Base-by-base conservation (phyloP, 768 basidiomycete genomes). In the Xerocomus potaroensis region DNA sequence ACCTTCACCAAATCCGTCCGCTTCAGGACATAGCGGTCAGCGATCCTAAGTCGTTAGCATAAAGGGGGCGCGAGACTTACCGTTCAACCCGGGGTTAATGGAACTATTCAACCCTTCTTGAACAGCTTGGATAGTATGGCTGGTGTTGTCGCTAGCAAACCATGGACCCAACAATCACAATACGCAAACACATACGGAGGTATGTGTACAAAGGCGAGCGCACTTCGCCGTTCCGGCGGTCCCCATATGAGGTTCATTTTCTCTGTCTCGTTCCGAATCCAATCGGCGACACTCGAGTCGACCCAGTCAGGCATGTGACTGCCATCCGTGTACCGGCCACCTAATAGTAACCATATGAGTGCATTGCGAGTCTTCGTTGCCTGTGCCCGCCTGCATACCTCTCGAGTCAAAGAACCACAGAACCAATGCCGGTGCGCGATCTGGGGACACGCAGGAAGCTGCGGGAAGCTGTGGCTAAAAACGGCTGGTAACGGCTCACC, bases 341-440 rank as follows among this genome's bases (percentile, higher is more conserved):
- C 81, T 65, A 40, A 36, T n/a, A n/a, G n/a, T 8, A 53, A 9
- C 21, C 12, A 15, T 2, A 3, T 64, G 26, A 60, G 50, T n/a
- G 19, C 27, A 8, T 18, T 18, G 12, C 7, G 18, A 21, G 5
- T 22, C 12, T 3, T 21, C 5, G n/a, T 34, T 26, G 2, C 16
- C 15, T 8, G 32, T 18, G 24, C 23, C 7, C 19, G 29, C 9
- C 26, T 38, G 15, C 36, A 12, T 58, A 79, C 82, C 81, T 49
- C 84, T 72, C 3, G 87, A 87, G 64, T 88, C 87, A 54, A 89
- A 89, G 66, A 86, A 85, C 63, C 85, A 89, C 4, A 87, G 62
- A 38, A 88, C 62, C 9, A 87, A 68, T 4, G 64, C 67, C 4
- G 85, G 85, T 5, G 60, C 51, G 2, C 23, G n/a, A 61, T 83